phyloP scores from a whole-genome alignment of 2,329 filamentous ascomycete genomes.

The Leptosphaerulina australis region DNA sequence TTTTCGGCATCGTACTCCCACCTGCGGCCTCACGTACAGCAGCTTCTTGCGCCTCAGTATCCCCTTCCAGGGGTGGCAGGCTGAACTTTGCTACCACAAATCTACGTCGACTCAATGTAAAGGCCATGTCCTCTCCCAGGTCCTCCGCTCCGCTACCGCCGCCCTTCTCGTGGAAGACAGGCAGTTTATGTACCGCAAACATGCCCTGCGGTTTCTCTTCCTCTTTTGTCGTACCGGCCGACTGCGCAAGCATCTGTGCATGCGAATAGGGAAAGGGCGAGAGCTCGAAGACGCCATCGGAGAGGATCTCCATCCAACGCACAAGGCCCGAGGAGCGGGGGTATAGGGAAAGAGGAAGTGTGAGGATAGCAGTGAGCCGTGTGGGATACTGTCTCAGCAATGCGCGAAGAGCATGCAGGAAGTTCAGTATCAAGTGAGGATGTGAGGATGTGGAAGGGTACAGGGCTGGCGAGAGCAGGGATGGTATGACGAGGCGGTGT shows the following conservation, averaged over 20 bases:
- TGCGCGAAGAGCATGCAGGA: slow-evolving; percentile 77
- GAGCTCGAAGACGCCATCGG: slow-evolving; percentile 85
- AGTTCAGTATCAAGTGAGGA: slow-evolving; percentile 77
- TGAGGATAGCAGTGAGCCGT: slow-evolving; percentile 73
- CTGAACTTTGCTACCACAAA: slow-evolving; percentile 88
- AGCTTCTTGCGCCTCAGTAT: slow-evolving; percentile 65
- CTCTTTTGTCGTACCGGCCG: slow-evolving; percentile 59
- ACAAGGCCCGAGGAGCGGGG: slow-evolving; percentile 76
- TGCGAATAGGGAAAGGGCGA: slow-evolving; percentile 70
- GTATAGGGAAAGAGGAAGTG: slow-evolving; percentile 79
- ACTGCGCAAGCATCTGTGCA: slow-evolving; percentile 56
- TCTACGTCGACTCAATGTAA: slow-evolving; percentile 82
- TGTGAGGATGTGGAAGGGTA: slow-evolving; percentile 73
- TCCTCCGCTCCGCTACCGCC: slow-evolving; percentile 70
- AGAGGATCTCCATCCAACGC: slow-evolving; percentile 83
- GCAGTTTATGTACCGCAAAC: slow-evolving; percentile 80
- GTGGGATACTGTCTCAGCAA: slow-evolving; percentile 71
- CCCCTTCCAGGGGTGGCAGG: slow-evolving; percentile 83
- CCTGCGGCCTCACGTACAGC: slow-evolving; percentile 41
- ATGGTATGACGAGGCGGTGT: slow-evolving; percentile 85
- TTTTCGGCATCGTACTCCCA: slow-evolving; percentile 59
- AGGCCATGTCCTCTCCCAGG: slow-evolving; percentile 84
- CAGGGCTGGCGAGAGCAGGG: slow-evolving; percentile 81
- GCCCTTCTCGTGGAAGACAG: slow-evolving; percentile 85
- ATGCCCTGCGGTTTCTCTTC: slow-evolving; percentile 86